A percentile compares a stretch with the other conserved stretches of the same genome.
Conservation (phyloP, 768 basidiomycete species). For the Lentinula guzmanii region DNA sequence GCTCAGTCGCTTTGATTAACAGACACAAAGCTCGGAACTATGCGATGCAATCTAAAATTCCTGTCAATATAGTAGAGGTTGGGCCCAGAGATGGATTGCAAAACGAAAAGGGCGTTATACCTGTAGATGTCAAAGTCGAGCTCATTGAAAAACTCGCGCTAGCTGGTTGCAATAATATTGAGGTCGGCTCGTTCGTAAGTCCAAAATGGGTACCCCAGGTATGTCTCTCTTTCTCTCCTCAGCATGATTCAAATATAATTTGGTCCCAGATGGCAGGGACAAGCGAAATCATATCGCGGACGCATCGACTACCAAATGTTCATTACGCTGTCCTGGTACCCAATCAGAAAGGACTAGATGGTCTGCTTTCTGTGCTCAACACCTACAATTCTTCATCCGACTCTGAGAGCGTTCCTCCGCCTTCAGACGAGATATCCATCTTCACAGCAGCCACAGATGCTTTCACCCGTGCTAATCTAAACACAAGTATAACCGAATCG, state of each 20-base stretch:
- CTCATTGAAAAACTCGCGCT: constrained; percentile 68
- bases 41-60: constrained; percentile 23
- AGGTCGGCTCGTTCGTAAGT: constrained; percentile 88
- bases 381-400: constrained; percentile 17
- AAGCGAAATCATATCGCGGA: constrained; percentile 57
- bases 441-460: constrained; percentile 87
- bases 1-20: not conserved
- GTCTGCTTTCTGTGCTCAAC: constrained; percentile 53
- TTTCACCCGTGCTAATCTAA: constrained; percentile 83
- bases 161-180: constrained; percentile 67
- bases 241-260: not conserved
- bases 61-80: constrained; percentile 79
- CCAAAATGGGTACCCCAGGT: constrained; percentile 94
- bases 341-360: constrained; percentile 71
- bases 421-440: constrained; percentile 80
- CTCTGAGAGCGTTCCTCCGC: constrained; percentile 32
- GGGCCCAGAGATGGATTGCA: constrained; percentile 90
- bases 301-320: constrained; percentile 46
- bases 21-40: constrained; percentile 10
- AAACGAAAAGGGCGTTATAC: constrained; percentile 74
- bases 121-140: constrained; percentile 69
- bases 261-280: constrained; percentile 78
- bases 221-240: constrained; percentile 10
- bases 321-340: constrained; percentile 80
- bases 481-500: constrained; percentile 66